Percentiles rank a stretch among this genome's conserved stretches.
Evolutionary conservation across 2,329 filamentous ascomycete species (phyloP).

Genomic region (Paecilomyces sp.): DNA sequence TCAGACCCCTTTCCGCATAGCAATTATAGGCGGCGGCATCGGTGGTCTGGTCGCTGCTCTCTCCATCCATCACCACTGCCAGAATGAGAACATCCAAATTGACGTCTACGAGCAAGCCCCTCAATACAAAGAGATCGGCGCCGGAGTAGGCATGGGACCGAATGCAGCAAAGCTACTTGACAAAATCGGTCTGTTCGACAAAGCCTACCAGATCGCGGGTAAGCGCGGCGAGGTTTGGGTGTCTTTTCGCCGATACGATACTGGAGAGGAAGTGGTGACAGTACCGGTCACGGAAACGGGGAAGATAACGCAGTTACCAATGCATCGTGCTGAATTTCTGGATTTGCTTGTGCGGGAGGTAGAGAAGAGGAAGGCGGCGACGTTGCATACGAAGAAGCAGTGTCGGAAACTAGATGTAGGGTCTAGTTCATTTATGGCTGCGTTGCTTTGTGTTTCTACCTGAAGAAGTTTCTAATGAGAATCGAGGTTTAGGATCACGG

Average conservation of each 20-base stretch:
- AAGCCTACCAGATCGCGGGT: conserved; percentile 21
- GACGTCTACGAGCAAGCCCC: conserved; percentile 12
- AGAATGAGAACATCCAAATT: conserved; percentile 1
- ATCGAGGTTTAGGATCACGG: neutral
- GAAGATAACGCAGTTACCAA: conserved; percentile 4
- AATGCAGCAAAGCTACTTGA: conserved; percentile 5
- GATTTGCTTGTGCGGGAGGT: conserved; percentile 5
- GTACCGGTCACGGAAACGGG: conserved; percentile 17
- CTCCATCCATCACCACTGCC: conserved; percentile 23
- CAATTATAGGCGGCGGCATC: neutral
- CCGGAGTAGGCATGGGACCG: conserved; percentile 10
- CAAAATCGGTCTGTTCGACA: conserved; percentile 24
- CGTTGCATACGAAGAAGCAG: no score
- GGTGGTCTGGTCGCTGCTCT: conserved; percentile 17
- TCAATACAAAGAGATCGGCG: conserved; percentile 12
- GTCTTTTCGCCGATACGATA: conserved; percentile 28
- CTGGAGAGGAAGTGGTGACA: conserved; percentile 24
- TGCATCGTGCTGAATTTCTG: conserved; percentile 8
- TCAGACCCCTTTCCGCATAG: no score
- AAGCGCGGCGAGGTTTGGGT: conserved; percentile 10
- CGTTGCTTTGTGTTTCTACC: no score
- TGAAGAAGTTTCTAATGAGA: no score
- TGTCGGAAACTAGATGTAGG: neutral
- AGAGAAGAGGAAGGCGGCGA: neutral
- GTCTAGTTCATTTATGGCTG: neutral